Evolutionary conservation across 2,329 filamentous ascomycete species (phyloP).

Genomic region (Metarhizium album): DNA sequence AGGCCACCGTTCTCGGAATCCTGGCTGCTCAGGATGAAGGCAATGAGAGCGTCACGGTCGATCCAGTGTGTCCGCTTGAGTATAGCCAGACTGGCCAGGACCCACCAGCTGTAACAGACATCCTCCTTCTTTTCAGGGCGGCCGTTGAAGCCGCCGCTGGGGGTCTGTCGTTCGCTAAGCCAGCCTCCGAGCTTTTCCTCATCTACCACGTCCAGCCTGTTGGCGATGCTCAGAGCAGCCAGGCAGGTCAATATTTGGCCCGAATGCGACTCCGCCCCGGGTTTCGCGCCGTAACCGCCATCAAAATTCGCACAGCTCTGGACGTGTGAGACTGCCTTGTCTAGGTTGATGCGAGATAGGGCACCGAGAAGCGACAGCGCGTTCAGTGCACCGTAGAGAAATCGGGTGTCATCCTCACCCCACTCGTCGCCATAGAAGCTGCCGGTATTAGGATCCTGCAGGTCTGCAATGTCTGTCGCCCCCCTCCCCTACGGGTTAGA

Average conservation of each 20-base stretch:
- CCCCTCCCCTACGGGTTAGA: too few relatives aligned
- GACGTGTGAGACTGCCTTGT: slow-evolving; percentile 70
- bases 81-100: slow-evolving; percentile 82
- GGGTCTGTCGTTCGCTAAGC: slow-evolving; percentile 86
- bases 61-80: slow-evolving; percentile 88
- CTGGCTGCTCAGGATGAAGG: slow-evolving; percentile 82
- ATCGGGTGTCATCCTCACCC: slow-evolving; percentile 92
- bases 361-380: slow-evolving; percentile 75
- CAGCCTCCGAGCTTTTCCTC: slow-evolving; percentile 74
- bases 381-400: slow-evolving; percentile 84
- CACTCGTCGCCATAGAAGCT: slow-evolving; percentile 92
- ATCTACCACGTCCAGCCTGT: slow-evolving; percentile 71
- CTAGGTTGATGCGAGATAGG: slow-evolving; percentile 62
- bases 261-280: slow-evolving; percentile 87
- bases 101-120: slow-evolving; percentile 99
- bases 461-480: slow-evolving; percentile 57
- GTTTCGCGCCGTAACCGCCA: slow-evolving; percentile 81
- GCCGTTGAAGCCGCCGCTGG: slow-evolving; percentile 83
- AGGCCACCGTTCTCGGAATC: slow-evolving; percentile 77
- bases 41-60: slow-evolving; percentile 64
- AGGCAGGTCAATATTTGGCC: slow-evolving; percentile 95
- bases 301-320: slow-evolving; percentile 84
- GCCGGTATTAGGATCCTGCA: slow-evolving; percentile 73
- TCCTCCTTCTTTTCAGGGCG: slow-evolving; percentile 92
- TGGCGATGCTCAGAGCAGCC: slow-evolving; percentile 74